A percentile compares a stretch with the other conserved stretches of the same genome.
phyloP scores from a whole-genome alignment of 768 basidiomycete genomes.

The Leccinum disarticulatum region DNA sequence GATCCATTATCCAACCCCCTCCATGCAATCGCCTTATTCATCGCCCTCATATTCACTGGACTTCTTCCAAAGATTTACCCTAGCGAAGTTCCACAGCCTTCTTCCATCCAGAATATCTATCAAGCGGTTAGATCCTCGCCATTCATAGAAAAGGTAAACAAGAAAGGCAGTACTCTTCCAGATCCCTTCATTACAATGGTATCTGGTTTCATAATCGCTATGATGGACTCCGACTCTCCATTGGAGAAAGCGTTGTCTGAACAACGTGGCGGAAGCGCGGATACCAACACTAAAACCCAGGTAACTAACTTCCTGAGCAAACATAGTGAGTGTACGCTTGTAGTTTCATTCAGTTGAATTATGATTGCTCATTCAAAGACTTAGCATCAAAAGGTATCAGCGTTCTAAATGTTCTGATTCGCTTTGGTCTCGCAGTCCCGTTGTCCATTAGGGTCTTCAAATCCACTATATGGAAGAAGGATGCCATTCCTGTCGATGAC shows the following conservation, averaged over 20 bases:
- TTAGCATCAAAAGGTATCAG: no score
- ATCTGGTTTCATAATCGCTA: background rate
- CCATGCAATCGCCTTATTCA: background rate
- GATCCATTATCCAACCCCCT: background rate
- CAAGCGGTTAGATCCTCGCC: background rate
- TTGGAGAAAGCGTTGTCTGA: background rate
- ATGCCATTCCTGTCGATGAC: no score
- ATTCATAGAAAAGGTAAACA: background rate
- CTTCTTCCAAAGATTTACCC: background rate
- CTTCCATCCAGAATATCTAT: background rate
- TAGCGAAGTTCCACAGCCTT: no score
- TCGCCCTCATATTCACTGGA: background rate
- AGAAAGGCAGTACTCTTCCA: background rate
- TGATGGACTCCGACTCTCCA: background rate
- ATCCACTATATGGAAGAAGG: no score
- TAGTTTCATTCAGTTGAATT: no score
- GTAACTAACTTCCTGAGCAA: background rate
- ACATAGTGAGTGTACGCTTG: background rate
- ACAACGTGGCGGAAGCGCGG: background rate
- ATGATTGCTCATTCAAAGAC: no score
- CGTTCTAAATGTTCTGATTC: no score
- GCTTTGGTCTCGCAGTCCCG: no score
- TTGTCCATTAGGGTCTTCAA: no score
- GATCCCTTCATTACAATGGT: background rate
- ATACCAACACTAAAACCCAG: background rate